Evolutionary conservation across 2,329 filamentous ascomycete species (phyloP).

Genomic region (Talaromyces sp.): DNA sequence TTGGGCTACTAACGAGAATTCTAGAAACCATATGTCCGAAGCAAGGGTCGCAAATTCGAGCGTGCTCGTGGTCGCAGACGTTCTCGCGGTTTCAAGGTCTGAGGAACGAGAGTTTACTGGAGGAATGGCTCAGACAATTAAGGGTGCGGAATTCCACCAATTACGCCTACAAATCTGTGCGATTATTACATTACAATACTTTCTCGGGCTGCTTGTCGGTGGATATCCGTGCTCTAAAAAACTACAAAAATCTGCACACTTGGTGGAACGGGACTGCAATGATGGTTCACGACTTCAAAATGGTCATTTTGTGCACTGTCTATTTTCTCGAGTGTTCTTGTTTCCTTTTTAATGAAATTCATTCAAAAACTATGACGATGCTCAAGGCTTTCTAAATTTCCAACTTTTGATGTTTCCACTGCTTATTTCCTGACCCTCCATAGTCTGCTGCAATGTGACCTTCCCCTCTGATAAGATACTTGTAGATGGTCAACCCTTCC

Average conservation of each 20-base stretch:
- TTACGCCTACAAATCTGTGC: conserved; percentile 7
- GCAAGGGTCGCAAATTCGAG: conserved; percentile 99
- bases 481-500: conserved; percentile 94
- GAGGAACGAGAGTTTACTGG: conserved; percentile 45
- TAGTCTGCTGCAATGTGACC: conserved; percentile 82
- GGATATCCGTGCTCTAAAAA: conserved; percentile 6
- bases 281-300: conserved; percentile 11
- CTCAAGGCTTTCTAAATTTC: conserved; percentile 20
- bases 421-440: conserved; percentile 50
- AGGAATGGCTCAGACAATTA: conserved; percentile 14
- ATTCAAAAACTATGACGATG: conserved; percentile 12
- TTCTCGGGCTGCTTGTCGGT: conserved; percentile 12
- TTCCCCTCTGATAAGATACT: conserved; percentile 81
- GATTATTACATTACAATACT: conserved; percentile 9
- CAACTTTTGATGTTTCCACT: conserved; percentile 56
- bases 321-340: conserved; percentile 14
- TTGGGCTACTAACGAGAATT: neutral
- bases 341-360: conserved; percentile 14
- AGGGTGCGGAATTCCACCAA: conserved; percentile 5
- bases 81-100: conserved; percentile 99
- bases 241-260: conserved; percentile 10
- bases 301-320: conserved; percentile 15
- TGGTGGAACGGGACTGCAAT: conserved; percentile 9
- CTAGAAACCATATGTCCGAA: conserved; percentile 92
- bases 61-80: conserved; percentile 96